phyloP scores from a whole-genome alignment of 805 yeast species.

The Lachancea kluyveri region DNA sequence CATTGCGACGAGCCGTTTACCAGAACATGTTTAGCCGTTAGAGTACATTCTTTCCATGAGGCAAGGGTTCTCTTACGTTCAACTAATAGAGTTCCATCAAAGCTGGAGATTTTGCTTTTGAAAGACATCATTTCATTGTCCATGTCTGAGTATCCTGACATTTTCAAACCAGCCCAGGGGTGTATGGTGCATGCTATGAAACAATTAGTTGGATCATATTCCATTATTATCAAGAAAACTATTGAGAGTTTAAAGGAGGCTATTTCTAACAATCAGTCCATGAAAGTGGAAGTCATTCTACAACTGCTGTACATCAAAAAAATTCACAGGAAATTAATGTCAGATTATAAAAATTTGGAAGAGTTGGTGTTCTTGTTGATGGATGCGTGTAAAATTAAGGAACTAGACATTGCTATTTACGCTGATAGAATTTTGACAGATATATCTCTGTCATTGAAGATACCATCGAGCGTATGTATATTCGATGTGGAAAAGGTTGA shows the following conservation, averaged over 20 bases:
- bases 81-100: slow-evolving; percentile 65
- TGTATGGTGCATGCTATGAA: slow-evolving; percentile 64
- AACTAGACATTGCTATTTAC: slow-evolving; percentile 43
- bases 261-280: slow-evolving; percentile 42
- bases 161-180: slow-evolving; percentile 64
- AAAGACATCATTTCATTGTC: slow-evolving; percentile 59
- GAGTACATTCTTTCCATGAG: slow-evolving; percentile 68
- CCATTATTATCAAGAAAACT: slow-evolving; percentile 38
- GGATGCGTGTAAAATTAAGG: slow-evolving; percentile 50
- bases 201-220: slow-evolving; percentile 61
- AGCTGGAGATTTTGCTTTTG: slow-evolving; percentile 54
- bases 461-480: slow-evolving; percentile 52
- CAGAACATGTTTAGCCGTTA: slow-evolving; percentile 67
- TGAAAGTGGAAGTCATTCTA: slow-evolving; percentile 59
- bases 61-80: slow-evolving; percentile 67
- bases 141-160: slow-evolving; percentile 62
- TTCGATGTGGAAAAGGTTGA: slow-evolving; percentile 35
- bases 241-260: slow-evolving; percentile 46
- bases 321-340: slow-evolving; percentile 50
- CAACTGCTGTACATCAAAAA: slow-evolving; percentile 50
- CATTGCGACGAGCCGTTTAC: slow-evolving; percentile 62
- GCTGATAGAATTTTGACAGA: slow-evolving; percentile 48
- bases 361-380: slow-evolving; percentile 44
- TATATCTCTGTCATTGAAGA: slow-evolving; percentile 35
- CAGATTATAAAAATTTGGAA: slow-evolving; percentile 48